phyloP scores from a whole-genome alignment of 2,329 filamentous ascomycete genomes.

The Fusarium kyushuense region DNA sequence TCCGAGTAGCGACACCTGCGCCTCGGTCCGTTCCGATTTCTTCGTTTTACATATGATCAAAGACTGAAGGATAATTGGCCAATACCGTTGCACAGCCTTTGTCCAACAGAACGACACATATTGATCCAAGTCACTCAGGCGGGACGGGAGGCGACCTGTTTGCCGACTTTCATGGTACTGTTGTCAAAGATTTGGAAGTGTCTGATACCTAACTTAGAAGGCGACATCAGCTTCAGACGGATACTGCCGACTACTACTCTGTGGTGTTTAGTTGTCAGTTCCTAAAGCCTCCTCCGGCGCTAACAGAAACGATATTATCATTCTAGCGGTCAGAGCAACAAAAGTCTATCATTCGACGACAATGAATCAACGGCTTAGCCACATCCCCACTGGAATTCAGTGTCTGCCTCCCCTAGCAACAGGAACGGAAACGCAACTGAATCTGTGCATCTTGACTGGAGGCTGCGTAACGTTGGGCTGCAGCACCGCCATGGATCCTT shows the following conservation, averaged over 20 bases:
- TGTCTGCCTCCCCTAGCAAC: constrained; percentile 37
- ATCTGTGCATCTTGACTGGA: constrained; percentile 34
- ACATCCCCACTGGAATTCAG: constrained; percentile 33
- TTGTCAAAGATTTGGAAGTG: constrained; percentile 4
- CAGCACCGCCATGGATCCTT: constrained; percentile 34
- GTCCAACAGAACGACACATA: constrained; percentile 3
- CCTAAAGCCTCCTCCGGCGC: constrained; percentile 9
- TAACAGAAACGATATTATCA: constrained; percentile 31
- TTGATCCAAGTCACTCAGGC: background rate
- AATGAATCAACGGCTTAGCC: constrained; percentile 3
- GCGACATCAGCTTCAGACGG: background rate
- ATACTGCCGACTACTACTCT: constrained; percentile 1
- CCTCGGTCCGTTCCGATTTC: constrained; percentile 44
- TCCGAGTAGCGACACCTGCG: constrained; percentile 26
- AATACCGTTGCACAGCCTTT: constrained; percentile 35
- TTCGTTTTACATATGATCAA: constrained; percentile 22
- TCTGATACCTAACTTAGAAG: background rate
- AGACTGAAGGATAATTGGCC: constrained; percentile 25
- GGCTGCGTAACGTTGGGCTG: constrained; percentile 43
- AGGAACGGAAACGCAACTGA: constrained; percentile 6
- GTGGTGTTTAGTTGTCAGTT: constrained; percentile 1
- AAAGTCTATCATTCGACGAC: constrained; percentile 7
- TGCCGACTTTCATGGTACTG: constrained; percentile 9
- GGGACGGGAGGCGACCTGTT: constrained; percentile 2
- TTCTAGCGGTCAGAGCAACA: constrained; percentile 32